phyloP scores from a whole-genome alignment of 371 early-diverging fungal species.

The Circinella minor region DNA sequence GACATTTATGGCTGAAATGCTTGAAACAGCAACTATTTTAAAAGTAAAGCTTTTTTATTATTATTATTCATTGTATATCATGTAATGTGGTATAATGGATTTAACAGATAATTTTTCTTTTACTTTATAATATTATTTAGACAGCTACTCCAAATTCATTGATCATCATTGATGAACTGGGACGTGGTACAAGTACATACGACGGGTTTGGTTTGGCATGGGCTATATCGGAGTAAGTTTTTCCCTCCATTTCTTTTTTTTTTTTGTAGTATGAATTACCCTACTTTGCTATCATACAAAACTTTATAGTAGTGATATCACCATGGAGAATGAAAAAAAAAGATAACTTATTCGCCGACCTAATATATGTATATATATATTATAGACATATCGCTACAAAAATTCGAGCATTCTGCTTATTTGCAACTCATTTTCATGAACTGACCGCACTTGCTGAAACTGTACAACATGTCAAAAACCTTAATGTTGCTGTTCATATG shows the following conservation, averaged over 20 bases:
- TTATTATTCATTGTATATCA: not conserved
- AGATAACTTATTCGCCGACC: too few relatives aligned
- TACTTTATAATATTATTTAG: conserved; percentile 23
- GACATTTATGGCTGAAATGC: conserved; percentile 99
- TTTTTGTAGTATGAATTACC: too few relatives aligned
- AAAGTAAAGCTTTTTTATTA: conserved; percentile 47
- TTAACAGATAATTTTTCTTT: not conserved
- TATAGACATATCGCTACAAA: conserved; percentile 79
- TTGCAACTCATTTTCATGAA: conserved; percentile 99
- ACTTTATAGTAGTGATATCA: too few relatives aligned
- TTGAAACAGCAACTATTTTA: conserved; percentile 95
- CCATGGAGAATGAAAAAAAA: too few relatives aligned
- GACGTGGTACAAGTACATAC: conserved; percentile 98
- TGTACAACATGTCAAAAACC: conserved; percentile 78
- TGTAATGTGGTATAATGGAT: not conserved
- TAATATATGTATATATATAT: too few relatives aligned
- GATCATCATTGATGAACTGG: conserved; percentile 99
- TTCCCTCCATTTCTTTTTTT: too few relatives aligned
- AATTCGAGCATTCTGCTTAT: conserved; percentile 82
- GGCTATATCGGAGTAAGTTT: conserved; percentile 91
- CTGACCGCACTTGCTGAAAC: conserved; percentile 81
- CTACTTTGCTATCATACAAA: too few relatives aligned
- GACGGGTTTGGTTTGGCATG: conserved; percentile 98
- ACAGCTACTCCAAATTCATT: conserved; percentile 87
- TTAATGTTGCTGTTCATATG: conserved; percentile 85